These are phyloP conservation scores for Fusarium phyllophilum DNA, from an alignment of 2,329 filamentous ascomycete species.

Conservation along the genomic window DNA sequence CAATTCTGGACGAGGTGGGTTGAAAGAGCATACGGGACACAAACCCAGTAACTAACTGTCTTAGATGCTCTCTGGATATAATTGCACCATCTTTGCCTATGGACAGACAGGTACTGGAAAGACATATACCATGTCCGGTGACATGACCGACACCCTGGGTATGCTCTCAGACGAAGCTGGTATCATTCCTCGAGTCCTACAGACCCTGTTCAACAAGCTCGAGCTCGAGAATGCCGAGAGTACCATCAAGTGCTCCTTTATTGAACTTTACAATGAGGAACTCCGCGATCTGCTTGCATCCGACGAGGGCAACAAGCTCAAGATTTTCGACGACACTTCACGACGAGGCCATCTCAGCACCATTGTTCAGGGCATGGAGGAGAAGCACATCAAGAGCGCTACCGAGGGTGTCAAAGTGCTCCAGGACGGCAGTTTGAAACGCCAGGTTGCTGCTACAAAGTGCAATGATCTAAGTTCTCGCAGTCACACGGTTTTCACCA, in stretches of 20 bases:
- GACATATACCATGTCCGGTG: conserved; percentile 99
- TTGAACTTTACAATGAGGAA: conserved; percentile 98
- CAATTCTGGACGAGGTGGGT: conserved; percentile 88
- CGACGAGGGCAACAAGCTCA: conserved; percentile 87
- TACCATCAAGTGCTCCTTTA: conserved; percentile 97
- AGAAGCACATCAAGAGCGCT: conserved; percentile 89
- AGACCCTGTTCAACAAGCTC: conserved; percentile 87
- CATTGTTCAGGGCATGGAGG: conserved; percentile 96
- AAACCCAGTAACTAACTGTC: conserved; percentile 5
- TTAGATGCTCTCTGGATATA: conserved; percentile 92
- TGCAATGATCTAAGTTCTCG: conserved; percentile 98
- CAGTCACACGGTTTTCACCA: conserved; percentile 97
- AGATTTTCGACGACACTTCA: conserved; percentile 92
- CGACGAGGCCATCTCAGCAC: conserved; percentile 88
- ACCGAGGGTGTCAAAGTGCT: conserved; percentile 88
- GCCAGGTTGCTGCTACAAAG: conserved; percentile 99
- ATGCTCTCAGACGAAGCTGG: conserved; percentile 91
- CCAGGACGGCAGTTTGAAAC: conserved; percentile 88
- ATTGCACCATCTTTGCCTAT: conserved; percentile 99
- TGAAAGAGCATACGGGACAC: background rate
- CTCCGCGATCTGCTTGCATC: conserved; percentile 85
- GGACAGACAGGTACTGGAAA: conserved; percentile 98
- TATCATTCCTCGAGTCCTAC: conserved; percentile 91
- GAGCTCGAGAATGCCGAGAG: conserved; percentile 82
- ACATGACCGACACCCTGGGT: conserved; percentile 88